These are phyloP conservation scores for Botryotinia narcissicola DNA, from an alignment of 2,329 filamentous ascomycete genomes.

Conservation along the genomic window DNA sequence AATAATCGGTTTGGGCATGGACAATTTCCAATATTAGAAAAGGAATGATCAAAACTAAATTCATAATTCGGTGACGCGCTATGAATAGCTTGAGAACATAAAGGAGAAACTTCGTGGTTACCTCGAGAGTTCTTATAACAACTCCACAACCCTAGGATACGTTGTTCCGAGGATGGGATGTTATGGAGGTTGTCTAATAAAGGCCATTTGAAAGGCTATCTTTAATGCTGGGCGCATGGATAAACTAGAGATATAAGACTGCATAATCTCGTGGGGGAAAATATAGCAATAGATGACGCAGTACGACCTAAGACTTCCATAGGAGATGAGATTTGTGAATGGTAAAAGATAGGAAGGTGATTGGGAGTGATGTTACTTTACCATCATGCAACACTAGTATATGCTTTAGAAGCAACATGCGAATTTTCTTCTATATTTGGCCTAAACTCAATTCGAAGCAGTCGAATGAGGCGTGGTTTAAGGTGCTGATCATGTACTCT, in stretches of 20 bases:
- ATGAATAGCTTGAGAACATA: background rate
- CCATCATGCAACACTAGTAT: background rate
- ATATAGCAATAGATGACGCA: background rate
- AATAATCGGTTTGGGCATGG: slow-evolving; percentile 25
- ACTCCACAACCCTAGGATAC: background rate
- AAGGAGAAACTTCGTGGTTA: background rate
- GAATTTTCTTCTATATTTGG: background rate
- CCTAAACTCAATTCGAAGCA: background rate
- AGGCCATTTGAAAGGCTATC: background rate
- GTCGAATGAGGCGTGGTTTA: background rate
- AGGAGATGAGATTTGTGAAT: background rate
- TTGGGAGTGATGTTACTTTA: background rate
- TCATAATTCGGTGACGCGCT: background rate
- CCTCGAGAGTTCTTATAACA: slow-evolving; percentile 1
- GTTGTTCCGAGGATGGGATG: background rate
- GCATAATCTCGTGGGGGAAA: background rate
- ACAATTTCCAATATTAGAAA: background rate
- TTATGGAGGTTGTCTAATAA: background rate
- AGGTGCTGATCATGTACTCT: background rate
- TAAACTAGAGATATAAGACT: background rate
- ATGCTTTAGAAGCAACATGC: slow-evolving; percentile 11
- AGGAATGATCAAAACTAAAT: background rate
- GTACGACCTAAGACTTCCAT: background rate
- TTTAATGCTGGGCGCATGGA: background rate
- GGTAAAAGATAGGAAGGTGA: background rate